Base-by-base conservation (phyloP, 345 rosid genomes). In the Atalantia buxifolia region DNA sequence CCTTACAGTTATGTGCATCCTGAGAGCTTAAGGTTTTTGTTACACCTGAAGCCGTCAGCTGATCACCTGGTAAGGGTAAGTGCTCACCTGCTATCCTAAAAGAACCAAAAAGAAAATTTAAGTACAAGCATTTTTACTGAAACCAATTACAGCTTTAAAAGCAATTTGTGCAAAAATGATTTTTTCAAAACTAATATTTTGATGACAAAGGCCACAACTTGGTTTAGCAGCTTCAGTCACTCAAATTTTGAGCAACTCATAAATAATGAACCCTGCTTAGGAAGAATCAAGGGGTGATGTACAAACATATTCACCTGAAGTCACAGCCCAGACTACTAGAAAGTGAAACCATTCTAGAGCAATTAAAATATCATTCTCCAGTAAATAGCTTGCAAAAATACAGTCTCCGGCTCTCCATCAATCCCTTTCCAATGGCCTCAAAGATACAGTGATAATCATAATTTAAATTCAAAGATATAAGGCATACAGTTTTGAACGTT, bases 401-500 rank as follows among this genome's bases (percentile, higher is more conserved):
- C 0, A 53, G 57, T 6, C 22, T 16, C 57, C 2, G 19, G 1
- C 57, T 4, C 57, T 53, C 57, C 57, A 53, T 53, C 22, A 53
- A 5, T 5, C 57, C 28, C 27, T 25, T 76, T 53, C 64, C 27
- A 33, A 28, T 57, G 65, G 24, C 25, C 76, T 36, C 77, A 33
- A 45, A 45, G 64, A 64, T 35, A 75, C n/a, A 27, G 35, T 42
- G 38, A 76, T 36, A 48, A 72, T 40, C 61, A 60, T 48, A 55
- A 71, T 77, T 45, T 66, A 66, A 63, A 83, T 72, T 66, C 38
- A 48, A 27, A 77, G 76, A 70, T 79, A 76, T 24, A 35, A 68
- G 76, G 48, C 90, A 84, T 88, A 89, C 91, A 81, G 40, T 85
- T 86, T 90, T 80, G 83, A 63, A 72, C 90, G 90, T 75, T 90